A percentile compares a stretch with the other conserved stretches of the same genome.
These are phyloP conservation scores for Fagopyrum esculentum DNA, from an alignment of 148 eudicot species.

Conservation along the genomic window DNA sequence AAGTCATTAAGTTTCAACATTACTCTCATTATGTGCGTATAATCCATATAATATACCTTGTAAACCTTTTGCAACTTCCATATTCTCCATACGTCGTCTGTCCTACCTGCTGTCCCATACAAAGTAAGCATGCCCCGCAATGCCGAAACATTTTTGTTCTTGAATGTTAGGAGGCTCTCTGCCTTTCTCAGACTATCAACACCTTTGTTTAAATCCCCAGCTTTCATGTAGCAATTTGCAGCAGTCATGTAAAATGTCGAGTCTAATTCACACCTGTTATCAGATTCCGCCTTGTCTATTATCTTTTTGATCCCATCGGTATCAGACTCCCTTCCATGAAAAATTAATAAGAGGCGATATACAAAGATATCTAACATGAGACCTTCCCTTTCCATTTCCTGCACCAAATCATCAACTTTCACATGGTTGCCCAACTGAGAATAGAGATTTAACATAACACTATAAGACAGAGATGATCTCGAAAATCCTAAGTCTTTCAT, in stretches of 20 bases:
- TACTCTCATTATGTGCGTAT: slow-evolving; percentile 26
- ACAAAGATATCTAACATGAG: slow-evolving; percentile 21
- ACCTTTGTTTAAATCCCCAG: slow-evolving; percentile 26
- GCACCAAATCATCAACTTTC: slow-evolving; percentile 23
- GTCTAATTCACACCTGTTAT: slow-evolving; percentile 19
- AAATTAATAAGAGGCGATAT: slow-evolving; percentile 21
- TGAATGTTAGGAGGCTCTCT: slow-evolving; percentile 18
- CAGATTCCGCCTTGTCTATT: slow-evolving; percentile 28
- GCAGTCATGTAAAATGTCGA: slow-evolving; percentile 26
- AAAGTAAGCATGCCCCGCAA: slow-evolving; percentile 22
- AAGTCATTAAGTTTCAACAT: slow-evolving; percentile 32
- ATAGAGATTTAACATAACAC: slow-evolving; percentile 30
- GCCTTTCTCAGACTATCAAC: slow-evolving; percentile 26
- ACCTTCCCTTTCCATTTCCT: slow-evolving; percentile 28
- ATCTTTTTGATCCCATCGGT: slow-evolving; percentile 22
- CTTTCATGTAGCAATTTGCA: slow-evolving; percentile 31
- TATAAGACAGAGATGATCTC: slow-evolving; percentile 11
- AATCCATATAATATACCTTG: slow-evolving; percentile 25
- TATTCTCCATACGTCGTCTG: slow-evolving; percentile 36
- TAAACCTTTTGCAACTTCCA: slow-evolving; percentile 30
- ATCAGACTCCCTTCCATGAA: slow-evolving; percentile 21
- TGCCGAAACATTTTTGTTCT: slow-evolving; percentile 19
- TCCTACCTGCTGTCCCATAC: slow-evolving; percentile 29
- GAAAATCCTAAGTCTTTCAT: slow-evolving; percentile 22
- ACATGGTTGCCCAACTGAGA: slow-evolving; percentile 17